Base-by-base conservation (phyloP, 2,329 filamentous ascomycete genomes). In the Metarhizium sp. region DNA sequence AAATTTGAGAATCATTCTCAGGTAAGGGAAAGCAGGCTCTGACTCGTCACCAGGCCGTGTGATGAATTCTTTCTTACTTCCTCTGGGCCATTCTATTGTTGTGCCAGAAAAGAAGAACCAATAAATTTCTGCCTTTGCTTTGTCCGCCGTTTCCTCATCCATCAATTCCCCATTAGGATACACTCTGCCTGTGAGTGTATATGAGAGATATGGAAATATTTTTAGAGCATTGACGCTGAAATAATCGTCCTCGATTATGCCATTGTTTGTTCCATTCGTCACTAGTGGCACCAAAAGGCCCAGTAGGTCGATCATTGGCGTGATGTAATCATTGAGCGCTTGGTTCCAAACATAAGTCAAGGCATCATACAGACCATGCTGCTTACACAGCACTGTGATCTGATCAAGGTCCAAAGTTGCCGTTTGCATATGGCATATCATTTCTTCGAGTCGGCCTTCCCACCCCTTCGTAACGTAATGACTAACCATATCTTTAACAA, bases 261-360 rank as follows among this genome's bases (percentile, higher is more conserved):
- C 78, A 8, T 79, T 69, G 55, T 75, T 75, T 56, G 82, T 78
- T 11, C 78, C 78, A 55, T 78, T 78, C 62, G 78, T 77, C 70
- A 80, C 78, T n/a, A 81, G 69, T 32, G 76, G 82, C 61, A 80
- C 73, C 36, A 88, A 68, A n/a, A 96, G 75, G 14, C 81, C 75
- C 51, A 95, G 75, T 2, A 99, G 79, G 58, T 96, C 91, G 61
- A 90, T 86, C 55, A 97, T 76, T 1, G 94, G 92, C 2, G 92
- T 95, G 59, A 96, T 85, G 64, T 95, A 96, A 69, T 99, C 95
- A 59, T 78, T 76, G 32, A 99, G 75, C 2, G 90, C 91, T 69
- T 90, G 87, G 58, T 95, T 97, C 94, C 94, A 99, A 55, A 99
- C 88, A 67, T 97, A 96, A 47, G 95, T 91, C 55, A 96, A 81